Evolutionary conservation across 2,329 filamentous ascomycete species (phyloP).

Genomic region (Aspergillus fumigatiaffinis): DNA sequence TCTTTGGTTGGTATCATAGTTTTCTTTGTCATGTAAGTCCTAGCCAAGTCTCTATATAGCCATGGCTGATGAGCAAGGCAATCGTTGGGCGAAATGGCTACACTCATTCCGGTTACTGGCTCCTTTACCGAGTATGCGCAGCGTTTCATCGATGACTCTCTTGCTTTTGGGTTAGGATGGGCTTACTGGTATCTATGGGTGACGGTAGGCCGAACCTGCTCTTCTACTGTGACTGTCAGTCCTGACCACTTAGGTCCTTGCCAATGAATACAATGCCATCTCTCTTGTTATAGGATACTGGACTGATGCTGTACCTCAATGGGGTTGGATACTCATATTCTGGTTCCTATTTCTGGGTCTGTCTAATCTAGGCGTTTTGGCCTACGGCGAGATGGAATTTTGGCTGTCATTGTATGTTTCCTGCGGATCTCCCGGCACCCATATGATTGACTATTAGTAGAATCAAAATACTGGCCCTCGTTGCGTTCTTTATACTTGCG

Average conservation of each 20-base stretch:
- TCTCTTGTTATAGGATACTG: constrained; percentile 45
- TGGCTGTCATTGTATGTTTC: constrained; percentile 34
- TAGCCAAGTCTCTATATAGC: constrained; percentile 5
- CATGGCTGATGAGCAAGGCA: constrained; percentile 58
- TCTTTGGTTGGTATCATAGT: constrained; percentile 67
- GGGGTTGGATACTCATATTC: constrained; percentile 46
- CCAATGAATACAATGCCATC: constrained; percentile 47
- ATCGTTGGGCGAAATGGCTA: constrained; percentile 70
- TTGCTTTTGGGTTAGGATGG: constrained; percentile 66
- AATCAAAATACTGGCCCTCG: constrained; percentile 30
- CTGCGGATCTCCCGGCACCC: no score
- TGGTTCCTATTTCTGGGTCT: constrained; percentile 43
- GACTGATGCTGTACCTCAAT: constrained; percentile 43
- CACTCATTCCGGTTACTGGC: constrained; percentile 66
- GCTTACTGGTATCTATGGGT: constrained; percentile 59
- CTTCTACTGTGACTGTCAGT: not conserved
- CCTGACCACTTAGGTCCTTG: constrained; percentile 20
- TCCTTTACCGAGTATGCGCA: constrained; percentile 68
- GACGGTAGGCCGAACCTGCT: constrained; percentile 21
- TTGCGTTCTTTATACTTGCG: constrained; percentile 31
- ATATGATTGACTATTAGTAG: constrained; percentile 13
- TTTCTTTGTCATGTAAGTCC: constrained; percentile 39
- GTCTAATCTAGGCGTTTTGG: constrained; percentile 40
- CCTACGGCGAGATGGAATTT: constrained; percentile 54
- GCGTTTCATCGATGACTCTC: constrained; percentile 67